A percentile compares a stretch with the other conserved stretches of the same genome.
Conservation (phyloP, 345 rosid species). For the Noccaea caerulescens region DNA sequence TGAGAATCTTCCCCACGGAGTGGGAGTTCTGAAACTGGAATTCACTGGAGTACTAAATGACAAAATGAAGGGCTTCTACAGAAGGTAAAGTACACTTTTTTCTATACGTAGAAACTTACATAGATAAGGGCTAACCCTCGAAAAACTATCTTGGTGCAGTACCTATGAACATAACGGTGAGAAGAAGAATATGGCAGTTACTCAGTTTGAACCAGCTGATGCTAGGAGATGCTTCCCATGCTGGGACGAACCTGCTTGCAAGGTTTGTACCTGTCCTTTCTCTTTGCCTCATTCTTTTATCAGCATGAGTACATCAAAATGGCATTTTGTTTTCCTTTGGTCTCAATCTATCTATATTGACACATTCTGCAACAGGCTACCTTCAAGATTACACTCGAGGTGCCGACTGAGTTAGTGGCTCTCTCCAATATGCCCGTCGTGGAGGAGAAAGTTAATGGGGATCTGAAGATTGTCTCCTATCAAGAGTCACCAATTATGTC, state of each 20-base stretch:
- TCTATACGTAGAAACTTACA: not conserved
- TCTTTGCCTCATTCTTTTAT: not conserved
- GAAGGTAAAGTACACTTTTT: slow-evolving; percentile 50
- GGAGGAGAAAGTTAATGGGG: slow-evolving; percentile 76
- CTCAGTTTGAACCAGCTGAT: slow-evolving; percentile 97
- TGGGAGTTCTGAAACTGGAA: slow-evolving; percentile 61
- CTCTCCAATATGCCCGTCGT: slow-evolving; percentile 87
- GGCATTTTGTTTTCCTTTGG: not conserved
- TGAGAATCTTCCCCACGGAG: slow-evolving; percentile 67
- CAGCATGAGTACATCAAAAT: not conserved
- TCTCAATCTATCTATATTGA: slow-evolving; percentile 13
- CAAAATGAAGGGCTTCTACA: slow-evolving; percentile 90
- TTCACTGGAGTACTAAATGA: slow-evolving; percentile 79
- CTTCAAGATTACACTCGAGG: slow-evolving; percentile 87
- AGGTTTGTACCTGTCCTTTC: slow-evolving; percentile 51
- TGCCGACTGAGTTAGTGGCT: slow-evolving; percentile 80
- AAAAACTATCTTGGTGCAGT: slow-evolving; percentile 46
- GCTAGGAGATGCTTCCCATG: slow-evolving; percentile 96
- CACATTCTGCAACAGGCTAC: slow-evolving; percentile 64
- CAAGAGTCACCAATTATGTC: slow-evolving; percentile 96
- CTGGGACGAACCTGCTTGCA: slow-evolving; percentile 99
- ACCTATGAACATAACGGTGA: slow-evolving; percentile 77
- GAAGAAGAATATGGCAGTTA: slow-evolving; percentile 97
- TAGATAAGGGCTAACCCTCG: not conserved
- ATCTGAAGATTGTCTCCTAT: slow-evolving; percentile 64